These are phyloP conservation scores for Geotrichum restrictum DNA, from an alignment of 1,139 yeast genomes.

Conservation along the genomic window DNA sequence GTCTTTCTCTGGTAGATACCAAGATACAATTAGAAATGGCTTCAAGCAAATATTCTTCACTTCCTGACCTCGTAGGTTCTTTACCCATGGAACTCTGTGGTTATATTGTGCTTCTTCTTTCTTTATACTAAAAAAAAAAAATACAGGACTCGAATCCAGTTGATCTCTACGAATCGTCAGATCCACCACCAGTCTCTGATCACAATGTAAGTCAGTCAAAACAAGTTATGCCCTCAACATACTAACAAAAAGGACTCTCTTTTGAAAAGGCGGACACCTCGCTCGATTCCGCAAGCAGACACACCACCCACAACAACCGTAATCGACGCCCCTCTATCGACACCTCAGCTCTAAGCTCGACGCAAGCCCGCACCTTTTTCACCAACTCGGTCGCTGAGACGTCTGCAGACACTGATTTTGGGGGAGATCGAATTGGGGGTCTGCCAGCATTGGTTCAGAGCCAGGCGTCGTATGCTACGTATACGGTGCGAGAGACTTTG, in stretches of 20 bases:
- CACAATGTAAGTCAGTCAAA: slow-evolving; percentile 9
- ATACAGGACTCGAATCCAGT: slow-evolving; percentile 21
- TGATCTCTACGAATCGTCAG: slow-evolving; percentile 20
- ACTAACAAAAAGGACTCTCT: too few relatives aligned
- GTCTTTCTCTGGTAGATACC: too few relatives aligned
- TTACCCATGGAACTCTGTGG: too few relatives aligned
- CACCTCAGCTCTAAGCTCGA: neutral
- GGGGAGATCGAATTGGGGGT: neutral
- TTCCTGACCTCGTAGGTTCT: slow-evolving; percentile 20
- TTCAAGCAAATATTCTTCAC: slow-evolving; percentile 17
- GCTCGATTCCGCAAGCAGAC: too few relatives aligned
- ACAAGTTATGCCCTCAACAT: too few relatives aligned
- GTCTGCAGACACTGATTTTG: slow-evolving; percentile 6
- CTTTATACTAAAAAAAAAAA: too few relatives aligned
- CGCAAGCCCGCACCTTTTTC: slow-evolving; percentile 12
- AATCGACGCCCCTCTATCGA: slow-evolving; percentile 17
- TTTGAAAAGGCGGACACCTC: too few relatives aligned
- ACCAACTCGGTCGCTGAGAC: slow-evolving; percentile 10
- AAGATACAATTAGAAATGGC: slow-evolving; percentile 11
- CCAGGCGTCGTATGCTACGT: slow-evolving; percentile 6
- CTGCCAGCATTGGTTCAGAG: slow-evolving; percentile 2
- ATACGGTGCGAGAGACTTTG: slow-evolving; percentile 14
- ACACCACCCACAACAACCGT: neutral
- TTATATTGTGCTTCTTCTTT: too few relatives aligned
- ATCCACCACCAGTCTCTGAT: slow-evolving; percentile 4